Percentiles rank a stretch among this genome's conserved stretches.
Evolutionary conservation across 768 basidiomycete species (phyloP).

Genomic region (Collybiopsis luxurians): DNA sequence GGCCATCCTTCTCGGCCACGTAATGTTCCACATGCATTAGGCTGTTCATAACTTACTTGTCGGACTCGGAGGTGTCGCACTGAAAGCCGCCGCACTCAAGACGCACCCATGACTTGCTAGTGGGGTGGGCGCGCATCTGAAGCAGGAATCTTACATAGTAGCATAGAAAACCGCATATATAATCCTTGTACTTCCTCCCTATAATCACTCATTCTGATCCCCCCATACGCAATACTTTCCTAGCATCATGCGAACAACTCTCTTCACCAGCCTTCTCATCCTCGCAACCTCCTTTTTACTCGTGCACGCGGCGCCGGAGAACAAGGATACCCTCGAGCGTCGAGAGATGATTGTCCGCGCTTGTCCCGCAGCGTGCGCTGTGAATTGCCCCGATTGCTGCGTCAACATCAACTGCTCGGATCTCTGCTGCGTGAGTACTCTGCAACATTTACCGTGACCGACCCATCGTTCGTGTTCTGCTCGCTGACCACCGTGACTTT

Average conservation of each 20-base stretch:
- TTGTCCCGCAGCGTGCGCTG: slow-evolving; percentile 1
- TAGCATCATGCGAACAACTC: neutral
- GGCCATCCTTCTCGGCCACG: neutral
- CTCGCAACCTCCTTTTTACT: neutral
- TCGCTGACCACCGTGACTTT: neutral
- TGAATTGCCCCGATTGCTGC: neutral
- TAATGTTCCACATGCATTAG: neutral
- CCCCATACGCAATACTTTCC: neutral
- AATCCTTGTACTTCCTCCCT: too few species aligned
- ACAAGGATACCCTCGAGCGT: neutral
- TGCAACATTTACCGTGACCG: too few species aligned
- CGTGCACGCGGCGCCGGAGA: neutral
- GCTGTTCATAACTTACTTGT: too few species aligned
- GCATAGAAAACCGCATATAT: too few species aligned
- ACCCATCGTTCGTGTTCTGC: neutral
- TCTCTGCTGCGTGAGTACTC: neutral
- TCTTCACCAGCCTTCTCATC: neutral
- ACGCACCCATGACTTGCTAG: too few species aligned
- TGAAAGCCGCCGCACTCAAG: too few species aligned
- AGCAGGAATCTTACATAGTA: too few species aligned
- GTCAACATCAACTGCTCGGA: slow-evolving; percentile 1
- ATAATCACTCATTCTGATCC: too few species aligned
- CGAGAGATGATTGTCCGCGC: neutral
- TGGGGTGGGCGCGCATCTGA: too few species aligned
- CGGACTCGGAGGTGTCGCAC: too few species aligned